Conservation (phyloP, 1,284 basidiomycete species). For the Puccinia horiana region DNA sequence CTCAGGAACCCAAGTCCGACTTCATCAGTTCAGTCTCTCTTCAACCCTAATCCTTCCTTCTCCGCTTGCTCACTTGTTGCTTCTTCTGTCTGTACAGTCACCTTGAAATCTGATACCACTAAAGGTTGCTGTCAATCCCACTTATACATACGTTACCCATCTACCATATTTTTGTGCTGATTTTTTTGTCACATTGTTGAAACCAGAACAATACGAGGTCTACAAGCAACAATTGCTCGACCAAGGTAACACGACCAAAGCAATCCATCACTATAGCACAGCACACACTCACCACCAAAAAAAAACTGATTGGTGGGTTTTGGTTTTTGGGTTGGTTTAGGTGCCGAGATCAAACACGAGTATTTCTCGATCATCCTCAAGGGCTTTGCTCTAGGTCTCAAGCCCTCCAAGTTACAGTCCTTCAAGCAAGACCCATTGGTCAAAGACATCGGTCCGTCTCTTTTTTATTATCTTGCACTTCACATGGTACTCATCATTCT, state of each 20-base stretch:
- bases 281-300: too few species aligned
- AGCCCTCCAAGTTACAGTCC: neutral
- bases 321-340: too few species aligned
- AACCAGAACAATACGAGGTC: neutral
- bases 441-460: neutral
- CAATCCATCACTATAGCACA: neutral
- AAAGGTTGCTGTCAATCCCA: slow-evolving; percentile 3
- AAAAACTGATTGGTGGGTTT: too few species aligned
- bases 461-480: too few species aligned
- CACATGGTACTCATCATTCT: too few species aligned
- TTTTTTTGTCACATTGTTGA: neutral
- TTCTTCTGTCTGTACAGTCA: neutral
- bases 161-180: neutral
- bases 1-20: neutral
- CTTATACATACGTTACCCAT: neutral
- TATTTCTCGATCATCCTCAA: slow-evolving; percentile 22
- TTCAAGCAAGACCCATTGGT: slow-evolving; percentile 13
- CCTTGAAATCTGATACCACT: neutral
- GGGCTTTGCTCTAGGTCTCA: neutral
- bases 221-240: slow-evolving; percentile 1
- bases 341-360: slow-evolving; percentile 12
- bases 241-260: neutral
- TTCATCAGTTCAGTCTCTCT: slow-evolving; percentile 2
- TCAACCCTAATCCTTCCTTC: neutral
- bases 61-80: neutral